Evolutionary conservation across 257 asterid genomes (phyloP), one percentile per base, ranked within the genome.

Genomic region (Oldenlandia corymbosa): DNA sequence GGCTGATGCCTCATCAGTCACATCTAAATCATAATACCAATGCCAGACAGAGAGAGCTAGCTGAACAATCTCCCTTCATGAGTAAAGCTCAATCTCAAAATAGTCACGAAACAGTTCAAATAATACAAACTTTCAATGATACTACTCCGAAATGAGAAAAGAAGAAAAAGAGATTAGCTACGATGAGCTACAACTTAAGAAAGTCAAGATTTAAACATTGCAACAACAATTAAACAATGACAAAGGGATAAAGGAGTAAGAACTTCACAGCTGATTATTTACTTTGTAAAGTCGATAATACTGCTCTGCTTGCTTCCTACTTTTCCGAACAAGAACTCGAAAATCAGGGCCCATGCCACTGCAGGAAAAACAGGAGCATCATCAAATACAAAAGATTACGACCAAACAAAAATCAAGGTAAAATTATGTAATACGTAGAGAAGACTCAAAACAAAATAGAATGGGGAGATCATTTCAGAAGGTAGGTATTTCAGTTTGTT

Each of bases 291-390:
- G 86, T 31, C 92, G 86, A 58, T 81, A 83, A 69, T 93, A 93
- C 72, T 87, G 95, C 81, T 93, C 99, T 17, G 99, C 96, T 65
- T 90, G 97, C 76, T 93, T 93, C 79, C 97, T 87, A 73, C 99
- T 93, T 85, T 93, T 93, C 20, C 97, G 84, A 60, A 93, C 95
- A 84, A 93, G 82, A 72, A 93, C 99, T 62, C 99, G 86, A 67
- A 94, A 90, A 80, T 93, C 99, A 68, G 99, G 99, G 18, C 99
- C 99, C 99, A 93, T 93, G 62, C 99, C 99, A 72, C 99, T 93
- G 94, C 86, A 83, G 51, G n/a, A 68, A 62, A 76, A 26, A 72
- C 54, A 34, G 59, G 52, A 34, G 24, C 36, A 58, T 76, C 49
- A 37, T 24, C 50, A 61, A 58, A 41, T n/a, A 43, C 24, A 46